Percentiles rank a stretch among this genome's conserved stretches.
These are phyloP conservation scores for Phialophora tarda DNA, from an alignment of 2,329 filamentous ascomycete genomes.

Conservation along the genomic window DNA sequence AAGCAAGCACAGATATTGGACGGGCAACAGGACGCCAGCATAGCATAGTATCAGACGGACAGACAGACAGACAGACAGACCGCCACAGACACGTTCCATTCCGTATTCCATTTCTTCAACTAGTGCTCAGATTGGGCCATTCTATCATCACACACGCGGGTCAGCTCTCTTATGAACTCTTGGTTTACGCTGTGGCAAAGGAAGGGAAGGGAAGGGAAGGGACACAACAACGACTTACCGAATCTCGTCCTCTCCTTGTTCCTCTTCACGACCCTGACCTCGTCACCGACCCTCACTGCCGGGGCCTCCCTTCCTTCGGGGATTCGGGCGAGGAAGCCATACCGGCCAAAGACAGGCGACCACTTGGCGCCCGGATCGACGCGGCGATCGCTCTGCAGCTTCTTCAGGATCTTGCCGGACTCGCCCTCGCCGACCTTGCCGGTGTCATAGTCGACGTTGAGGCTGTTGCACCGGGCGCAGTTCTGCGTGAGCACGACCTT, in stretches of 20 bases:
- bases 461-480: constrained; percentile 69
- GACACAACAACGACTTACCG: constrained; percentile 50
- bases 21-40: background rate
- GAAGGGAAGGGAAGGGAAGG: no score
- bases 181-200: no score
- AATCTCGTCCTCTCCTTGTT: constrained; percentile 61
- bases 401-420: constrained; percentile 68
- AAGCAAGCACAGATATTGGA: background rate
- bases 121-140: constrained; percentile 35
- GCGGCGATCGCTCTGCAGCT: constrained; percentile 70
- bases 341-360: constrained; percentile 74
- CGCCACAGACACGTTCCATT: background rate
- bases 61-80: background rate
- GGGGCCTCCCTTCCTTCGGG: constrained; percentile 43
- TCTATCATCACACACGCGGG: constrained; percentile 18
- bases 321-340: constrained; percentile 63
- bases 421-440: constrained; percentile 64
- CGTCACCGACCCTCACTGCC: constrained; percentile 62
- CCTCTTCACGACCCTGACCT: constrained; percentile 59
- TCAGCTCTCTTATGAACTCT: no score
- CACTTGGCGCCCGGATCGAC: constrained; percentile 72
- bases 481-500: constrained; percentile 69
- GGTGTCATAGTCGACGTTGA: constrained; percentile 74
- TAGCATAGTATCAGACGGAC: background rate
- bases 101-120: background rate